A percentile compares a stretch with the other conserved stretches of the same genome.
Evolutionary conservation across 2,329 filamentous ascomycete genomes (phyloP).

Genomic region (Fusarium circinatum): DNA sequence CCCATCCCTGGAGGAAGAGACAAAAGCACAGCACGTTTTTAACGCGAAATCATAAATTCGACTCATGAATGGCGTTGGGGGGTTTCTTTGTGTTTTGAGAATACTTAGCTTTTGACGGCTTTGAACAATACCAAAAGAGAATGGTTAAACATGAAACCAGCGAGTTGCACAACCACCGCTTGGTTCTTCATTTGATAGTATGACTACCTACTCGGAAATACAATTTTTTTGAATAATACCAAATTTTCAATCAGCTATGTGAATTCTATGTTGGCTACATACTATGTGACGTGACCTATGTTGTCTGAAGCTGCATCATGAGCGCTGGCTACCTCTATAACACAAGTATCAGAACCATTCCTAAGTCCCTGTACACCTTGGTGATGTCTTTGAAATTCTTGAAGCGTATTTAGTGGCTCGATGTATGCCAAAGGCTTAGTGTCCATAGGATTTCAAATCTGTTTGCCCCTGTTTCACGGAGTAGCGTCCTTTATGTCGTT

Average conservation of each 20-base stretch:
- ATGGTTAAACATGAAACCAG: constrained; percentile 16
- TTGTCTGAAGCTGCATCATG: background rate
- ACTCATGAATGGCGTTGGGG: constrained; percentile 43
- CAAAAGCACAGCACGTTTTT: constrained; percentile 29
- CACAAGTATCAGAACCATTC: too few relatives aligned
- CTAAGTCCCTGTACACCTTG: background rate
- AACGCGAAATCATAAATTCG: constrained; percentile 38
- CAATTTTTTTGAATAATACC: constrained; percentile 23
- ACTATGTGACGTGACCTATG: background rate
- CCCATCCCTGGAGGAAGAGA: constrained; percentile 1
- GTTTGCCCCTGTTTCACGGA: background rate
- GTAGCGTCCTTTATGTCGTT: background rate
- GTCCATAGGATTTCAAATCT: background rate
- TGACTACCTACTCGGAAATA: constrained; percentile 22
- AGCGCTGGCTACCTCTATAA: background rate
- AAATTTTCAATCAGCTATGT: background rate
- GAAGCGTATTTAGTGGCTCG: background rate
- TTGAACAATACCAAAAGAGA: constrained; percentile 31
- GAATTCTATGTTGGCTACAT: background rate
- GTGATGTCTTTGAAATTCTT: background rate
- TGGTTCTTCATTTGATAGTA: background rate
- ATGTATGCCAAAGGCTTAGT: background rate
- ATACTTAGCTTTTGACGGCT: constrained; percentile 28
- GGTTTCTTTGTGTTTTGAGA: constrained; percentile 36
- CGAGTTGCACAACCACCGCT: background rate